These are phyloP conservation scores for Podaxis pistillaris DNA, from an alignment of 768 basidiomycete genomes.

Conservation along the genomic window DNA sequence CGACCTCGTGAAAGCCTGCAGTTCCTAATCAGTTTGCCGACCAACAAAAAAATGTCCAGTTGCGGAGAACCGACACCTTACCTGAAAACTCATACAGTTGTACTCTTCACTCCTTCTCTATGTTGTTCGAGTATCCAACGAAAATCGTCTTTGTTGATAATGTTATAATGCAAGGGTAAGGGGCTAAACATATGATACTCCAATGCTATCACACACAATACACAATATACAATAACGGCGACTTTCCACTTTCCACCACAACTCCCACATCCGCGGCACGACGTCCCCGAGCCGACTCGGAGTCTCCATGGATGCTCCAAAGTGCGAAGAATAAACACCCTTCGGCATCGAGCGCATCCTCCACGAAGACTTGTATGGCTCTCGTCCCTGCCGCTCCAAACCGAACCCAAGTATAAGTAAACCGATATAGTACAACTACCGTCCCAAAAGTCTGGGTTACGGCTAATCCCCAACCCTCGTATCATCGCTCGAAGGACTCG, in stretches of 20 bases:
- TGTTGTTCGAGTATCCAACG: background rate
- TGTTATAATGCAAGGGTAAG: background rate
- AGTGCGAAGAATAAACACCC: background rate
- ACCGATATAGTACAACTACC: background rate
- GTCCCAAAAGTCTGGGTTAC: background rate
- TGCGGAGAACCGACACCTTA: background rate
- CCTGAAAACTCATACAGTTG: background rate
- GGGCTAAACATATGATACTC: background rate
- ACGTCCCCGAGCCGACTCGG: background rate
- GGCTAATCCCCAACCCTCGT: background rate
- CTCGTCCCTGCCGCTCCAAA: background rate
- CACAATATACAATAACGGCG: background rate
- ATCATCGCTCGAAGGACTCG: background rate
- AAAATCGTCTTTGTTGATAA: background rate
- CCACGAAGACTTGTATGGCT: background rate
- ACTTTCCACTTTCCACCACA: background rate
- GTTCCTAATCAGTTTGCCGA: background rate
- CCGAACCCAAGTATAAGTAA: background rate
- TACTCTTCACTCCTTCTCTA: background rate
- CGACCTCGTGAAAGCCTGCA: constrained; percentile 25
- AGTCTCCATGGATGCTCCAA: background rate
- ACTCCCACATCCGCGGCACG: background rate
- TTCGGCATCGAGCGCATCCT: background rate
- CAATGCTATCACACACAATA: background rate
- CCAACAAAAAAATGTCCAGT: background rate